These are phyloP conservation scores for Bauhinia variegata DNA, from an alignment of 306 rosid genomes.

Conservation along the genomic window DNA sequence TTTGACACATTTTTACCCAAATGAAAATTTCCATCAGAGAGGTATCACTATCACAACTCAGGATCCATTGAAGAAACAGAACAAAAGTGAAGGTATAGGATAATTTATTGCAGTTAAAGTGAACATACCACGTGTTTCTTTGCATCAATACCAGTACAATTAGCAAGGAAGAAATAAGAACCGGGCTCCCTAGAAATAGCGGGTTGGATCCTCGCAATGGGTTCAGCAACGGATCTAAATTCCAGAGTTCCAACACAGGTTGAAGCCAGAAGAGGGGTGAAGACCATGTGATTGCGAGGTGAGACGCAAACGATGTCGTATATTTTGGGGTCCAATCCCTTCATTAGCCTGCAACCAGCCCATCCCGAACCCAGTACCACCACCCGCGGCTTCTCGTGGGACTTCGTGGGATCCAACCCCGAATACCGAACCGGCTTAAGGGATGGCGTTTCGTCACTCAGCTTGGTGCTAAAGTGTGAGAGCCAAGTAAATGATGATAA, in stretches of 20 bases:
- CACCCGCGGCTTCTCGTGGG: constrained; percentile 85
- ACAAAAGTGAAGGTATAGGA: background rate
- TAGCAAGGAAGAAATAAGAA: constrained; percentile 87
- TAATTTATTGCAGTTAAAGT: background rate
- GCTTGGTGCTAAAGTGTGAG: constrained; percentile 49
- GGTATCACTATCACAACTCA: background rate
- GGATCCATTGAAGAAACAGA: background rate
- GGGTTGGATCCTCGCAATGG: constrained; percentile 86
- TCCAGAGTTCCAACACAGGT: constrained; percentile 97
- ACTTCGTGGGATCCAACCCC: constrained; percentile 55
- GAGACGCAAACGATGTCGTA: constrained; percentile 96
- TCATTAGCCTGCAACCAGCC: constrained; percentile 94
- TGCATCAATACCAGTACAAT: constrained; percentile 57
- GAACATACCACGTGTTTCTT: constrained; percentile 60
- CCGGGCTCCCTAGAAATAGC: constrained; percentile 85
- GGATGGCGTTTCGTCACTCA: constrained; percentile 38
- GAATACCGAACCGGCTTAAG: constrained; percentile 32
- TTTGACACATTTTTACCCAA: background rate
- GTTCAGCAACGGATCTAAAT: constrained; percentile 91
- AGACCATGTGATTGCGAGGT: constrained; percentile 96
- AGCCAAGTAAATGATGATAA: constrained; percentile 33
- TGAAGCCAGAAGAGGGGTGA: constrained; percentile 94
- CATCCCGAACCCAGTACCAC: constrained; percentile 91
- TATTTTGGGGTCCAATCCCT: constrained; percentile 62
- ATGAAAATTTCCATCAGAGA: background rate